Base-by-base conservation (phyloP, 106 monocot genomes). In the Allium sativum region DNA sequence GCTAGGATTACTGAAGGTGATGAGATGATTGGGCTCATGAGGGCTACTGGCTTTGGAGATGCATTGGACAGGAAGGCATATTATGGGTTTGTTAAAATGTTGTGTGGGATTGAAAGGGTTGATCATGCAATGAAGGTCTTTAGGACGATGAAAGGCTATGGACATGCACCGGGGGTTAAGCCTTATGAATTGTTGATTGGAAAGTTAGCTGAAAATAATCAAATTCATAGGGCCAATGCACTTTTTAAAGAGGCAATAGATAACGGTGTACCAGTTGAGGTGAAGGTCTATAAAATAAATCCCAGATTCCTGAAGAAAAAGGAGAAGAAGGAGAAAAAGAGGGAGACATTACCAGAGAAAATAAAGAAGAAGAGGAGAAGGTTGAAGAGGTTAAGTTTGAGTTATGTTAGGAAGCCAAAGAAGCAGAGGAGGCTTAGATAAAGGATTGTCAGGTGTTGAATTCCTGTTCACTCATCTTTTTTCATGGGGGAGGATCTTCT, bases 71-170 rank as follows among this genome's bases (percentile, higher is more conserved):
- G 75, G 62, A 90, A 90, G 65, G 84, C 76, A 6, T 90, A 90
- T 47, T 90, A 80, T 46, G 86, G 86, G 1, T 96, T 96, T 68
- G 58, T 96, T 20, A 96, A 96, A 61, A 82, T 90, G 11, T 75
- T 96, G 76, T 95, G 95, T 58, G 90, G 87, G 10, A 90, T 96
- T 21, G 90, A 90, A 71, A 70, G 87, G 67, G 84, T 96, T 68
- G 87, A 96, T 48, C 87, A 96, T 65, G 95, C 95, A 0, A 82
- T 90, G 79, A 96, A 84, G 79, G 84, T 90, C 44, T 96, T 96
- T 61, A 72, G 75, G 67, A 76, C 79, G 68, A 82, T 87, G 77
- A 96, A 90, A 57, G 76, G 87, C 16, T 73, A 68, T 62, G 85
- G 89, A 13, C 80, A 78, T 77, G 66, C 65, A 9, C 85, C 93